Percentiles rank a stretch among this genome's conserved stretches.
Conservation (phyloP, 257 asterid species). For the Datura wrightii region DNA sequence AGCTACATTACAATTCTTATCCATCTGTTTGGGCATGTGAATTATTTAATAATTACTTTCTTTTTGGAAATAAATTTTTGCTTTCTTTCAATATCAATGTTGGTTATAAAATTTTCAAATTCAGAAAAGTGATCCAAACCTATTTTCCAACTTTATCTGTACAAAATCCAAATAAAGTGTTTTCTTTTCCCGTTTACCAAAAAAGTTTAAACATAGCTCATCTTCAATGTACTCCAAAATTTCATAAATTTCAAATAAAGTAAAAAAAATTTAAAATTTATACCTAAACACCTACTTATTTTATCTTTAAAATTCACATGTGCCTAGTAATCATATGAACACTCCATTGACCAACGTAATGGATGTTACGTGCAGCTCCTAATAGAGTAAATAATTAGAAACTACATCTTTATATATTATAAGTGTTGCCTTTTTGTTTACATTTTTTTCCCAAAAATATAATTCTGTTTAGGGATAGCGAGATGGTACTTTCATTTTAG, state of each 20-base stretch:
- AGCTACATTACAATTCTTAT: neutral
- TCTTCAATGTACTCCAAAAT: neutral
- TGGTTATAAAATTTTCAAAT: too few relatives aligned
- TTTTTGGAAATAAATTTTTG: too few relatives aligned
- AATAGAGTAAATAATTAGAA: neutral
- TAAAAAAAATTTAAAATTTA: neutral
- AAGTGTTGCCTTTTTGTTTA: neutral
- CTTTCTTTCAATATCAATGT: too few relatives aligned
- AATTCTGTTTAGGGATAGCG: neutral
- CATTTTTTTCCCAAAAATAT: neutral
- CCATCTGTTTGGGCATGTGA: neutral
- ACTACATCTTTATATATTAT: neutral
- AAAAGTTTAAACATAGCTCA: neutral
- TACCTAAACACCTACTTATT: neutral
- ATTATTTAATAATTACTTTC: neutral
- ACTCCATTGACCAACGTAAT: too few relatives aligned
- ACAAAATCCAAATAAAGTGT: neutral
- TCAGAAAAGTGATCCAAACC: neutral
- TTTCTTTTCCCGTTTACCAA: neutral
- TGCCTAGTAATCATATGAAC: neutral
- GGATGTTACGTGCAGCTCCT: neutral
- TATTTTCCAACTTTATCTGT: neutral
- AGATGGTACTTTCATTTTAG: neutral
- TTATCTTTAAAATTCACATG: neutral
- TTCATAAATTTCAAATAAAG: neutral